Base-by-base conservation (phyloP, 768 basidiomycete species). In the Kwoniella botswanensis region DNA sequence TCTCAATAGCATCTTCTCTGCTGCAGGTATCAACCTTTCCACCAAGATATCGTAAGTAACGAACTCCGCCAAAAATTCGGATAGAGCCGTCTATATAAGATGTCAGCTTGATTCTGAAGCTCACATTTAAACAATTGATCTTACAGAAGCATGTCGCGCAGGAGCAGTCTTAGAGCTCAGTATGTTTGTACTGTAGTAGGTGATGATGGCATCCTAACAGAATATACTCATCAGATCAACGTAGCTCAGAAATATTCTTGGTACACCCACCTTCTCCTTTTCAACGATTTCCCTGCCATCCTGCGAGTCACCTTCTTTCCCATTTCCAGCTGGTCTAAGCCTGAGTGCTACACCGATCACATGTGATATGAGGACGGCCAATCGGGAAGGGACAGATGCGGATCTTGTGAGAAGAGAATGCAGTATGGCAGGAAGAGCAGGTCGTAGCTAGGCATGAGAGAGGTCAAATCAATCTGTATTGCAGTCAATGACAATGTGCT, bases 1-100 rank as follows among this genome's bases (percentile, higher is more conserved):
- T 29, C 93, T 89, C 11, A 93, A 84, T 9, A 96, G 80, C 1
- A 92, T 88, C 74, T 93, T 93, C 79, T 95, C 93, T 46, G 92
- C 88, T 0, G 86, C 86, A 0, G 93, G 92, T 0, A 94, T 83
- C 55, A 95, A 84, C 0, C 84, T 82, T 4, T 85, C 81, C 1
- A 82, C 81, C 35, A 94, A 84, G 46, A 90, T 89, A 0, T 87
- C 85, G 0, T 85, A 78, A 1, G 85, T 84, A 4, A 92, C 80
- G 61, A 86, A 88, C 0, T 84, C 86, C 2, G 83, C 78, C 68
- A 93, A 87, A 80, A 93, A 91, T 71, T 89, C 90, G 70, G 86
- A 79, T 21, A 91, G 85, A 3, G 76, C 67, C 21, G 59, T 26
- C 79, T 80, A 57, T 6, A 13, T 4, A 21, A 18, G 24, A n/a